phyloP scores from a whole-genome alignment of 495 filamentous ascomycete species.

The Cudoniella acicularis region DNA sequence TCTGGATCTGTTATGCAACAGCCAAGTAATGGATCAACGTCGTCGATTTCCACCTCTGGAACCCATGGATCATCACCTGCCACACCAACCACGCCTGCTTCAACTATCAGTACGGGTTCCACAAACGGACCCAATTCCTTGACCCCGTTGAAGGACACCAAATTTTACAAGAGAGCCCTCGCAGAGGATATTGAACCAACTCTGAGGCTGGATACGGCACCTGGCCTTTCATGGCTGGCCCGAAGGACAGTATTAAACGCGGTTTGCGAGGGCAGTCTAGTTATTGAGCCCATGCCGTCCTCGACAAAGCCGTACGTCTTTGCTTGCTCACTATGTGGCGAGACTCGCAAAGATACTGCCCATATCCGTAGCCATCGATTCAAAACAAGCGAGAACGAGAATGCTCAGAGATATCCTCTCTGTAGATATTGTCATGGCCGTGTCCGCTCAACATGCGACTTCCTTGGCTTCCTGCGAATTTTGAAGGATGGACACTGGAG shows the following conservation, averaged over 20 bases:
- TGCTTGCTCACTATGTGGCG: conserved; percentile 86
- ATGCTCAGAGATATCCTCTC: conserved; percentile 75
- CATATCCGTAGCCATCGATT: conserved; percentile 84
- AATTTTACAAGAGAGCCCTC: conserved; percentile 86
- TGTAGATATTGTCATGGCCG: conserved; percentile 82
- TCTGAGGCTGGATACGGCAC: conserved; percentile 79
- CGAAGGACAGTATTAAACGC: conserved; percentile 76
- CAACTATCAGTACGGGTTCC: conserved; percentile 39
- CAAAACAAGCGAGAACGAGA: conserved; percentile 78
- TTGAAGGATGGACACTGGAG: conserved; percentile 82
- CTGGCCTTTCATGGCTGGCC: conserved; percentile 89
- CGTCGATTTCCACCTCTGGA: conserved; percentile 26
- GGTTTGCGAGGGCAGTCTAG: conserved; percentile 79
- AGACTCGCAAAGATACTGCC: conserved; percentile 62
- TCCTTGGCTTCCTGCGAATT: conserved; percentile 83
- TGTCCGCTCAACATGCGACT: conserved; percentile 87
- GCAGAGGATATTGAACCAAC: conserved; percentile 94
- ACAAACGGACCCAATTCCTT: conserved; percentile 25
- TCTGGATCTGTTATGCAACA: conserved; percentile 29
- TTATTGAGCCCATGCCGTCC: conserved; percentile 81
- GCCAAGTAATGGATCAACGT: conserved; percentile 30
- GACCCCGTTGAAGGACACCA: conserved; percentile 70
- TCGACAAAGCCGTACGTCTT: conserved; percentile 54
- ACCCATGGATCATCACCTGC: conserved; percentile 41
- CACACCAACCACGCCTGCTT: conserved; percentile 49